These are phyloP conservation scores for Beauveria sp. DNA, from an alignment of 2,329 filamentous ascomycete genomes.

Conservation along the genomic window DNA sequence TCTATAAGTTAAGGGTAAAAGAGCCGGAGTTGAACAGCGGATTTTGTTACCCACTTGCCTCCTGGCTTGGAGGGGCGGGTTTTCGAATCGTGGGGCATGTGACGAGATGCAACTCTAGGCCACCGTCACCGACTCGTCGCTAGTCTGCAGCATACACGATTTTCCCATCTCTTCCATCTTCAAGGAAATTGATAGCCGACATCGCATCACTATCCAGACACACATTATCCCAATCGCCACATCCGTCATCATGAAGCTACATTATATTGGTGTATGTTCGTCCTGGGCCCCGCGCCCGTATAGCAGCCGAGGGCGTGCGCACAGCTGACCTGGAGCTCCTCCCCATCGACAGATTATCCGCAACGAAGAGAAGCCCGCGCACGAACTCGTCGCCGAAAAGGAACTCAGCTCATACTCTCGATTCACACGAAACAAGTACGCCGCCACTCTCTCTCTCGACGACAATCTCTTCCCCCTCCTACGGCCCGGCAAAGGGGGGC, in stretches of 20 bases:
- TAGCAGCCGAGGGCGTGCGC: conserved; percentile 9
- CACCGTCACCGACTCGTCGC: conserved; percentile 9
- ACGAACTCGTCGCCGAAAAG: conserved; percentile 70
- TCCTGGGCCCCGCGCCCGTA: conserved; percentile 20
- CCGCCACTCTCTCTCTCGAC: conserved; percentile 9
- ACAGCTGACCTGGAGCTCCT: conserved; percentile 11
- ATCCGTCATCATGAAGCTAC: conserved; percentile 65
- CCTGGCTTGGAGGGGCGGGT: not conserved
- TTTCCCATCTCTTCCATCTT: not conserved
- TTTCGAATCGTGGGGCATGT: conserved; percentile 11
- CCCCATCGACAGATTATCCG: conserved; percentile 61
- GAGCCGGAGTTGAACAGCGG: too few species aligned
- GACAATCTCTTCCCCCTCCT: not conserved
- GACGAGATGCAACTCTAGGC: conserved; percentile 6
- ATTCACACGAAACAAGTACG: conserved; percentile 67
- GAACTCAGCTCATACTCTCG: conserved; percentile 72
- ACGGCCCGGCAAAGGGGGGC: not conserved
- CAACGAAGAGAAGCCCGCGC: conserved; percentile 67
- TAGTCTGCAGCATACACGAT: conserved; percentile 2
- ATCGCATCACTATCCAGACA: not conserved
- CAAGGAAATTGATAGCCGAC: not conserved
- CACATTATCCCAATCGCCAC: not conserved
- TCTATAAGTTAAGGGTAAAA: too few species aligned
- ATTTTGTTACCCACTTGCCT: not conserved
- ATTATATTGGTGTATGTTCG: conserved; percentile 72